Conservation (phyloP, 2,329 filamentous ascomycete genomes). For the Epichloe elymi region DNA sequence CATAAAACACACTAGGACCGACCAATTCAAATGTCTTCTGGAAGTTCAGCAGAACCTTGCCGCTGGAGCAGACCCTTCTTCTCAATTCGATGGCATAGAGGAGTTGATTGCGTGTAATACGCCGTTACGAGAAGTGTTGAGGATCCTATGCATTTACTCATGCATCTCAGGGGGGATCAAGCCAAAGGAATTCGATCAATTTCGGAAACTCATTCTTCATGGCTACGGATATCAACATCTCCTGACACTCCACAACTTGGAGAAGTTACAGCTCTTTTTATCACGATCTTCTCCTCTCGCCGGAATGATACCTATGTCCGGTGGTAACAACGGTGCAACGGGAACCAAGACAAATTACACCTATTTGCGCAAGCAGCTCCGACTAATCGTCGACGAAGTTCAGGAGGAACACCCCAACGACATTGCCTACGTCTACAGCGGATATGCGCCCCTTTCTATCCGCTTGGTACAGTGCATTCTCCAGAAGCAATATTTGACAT, state of each 20-base stretch:
- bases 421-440: constrained; percentile 94
- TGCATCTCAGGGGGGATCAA: constrained; percentile 76
- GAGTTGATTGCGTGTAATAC: constrained; percentile 86
- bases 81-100: constrained; percentile 81
- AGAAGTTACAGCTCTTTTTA: constrained; percentile 78
- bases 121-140: constrained; percentile 66
- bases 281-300: constrained; percentile 64
- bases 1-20: constrained; percentile 80
- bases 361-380: constrained; percentile 71
- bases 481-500: constrained; percentile 74
- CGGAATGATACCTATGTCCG: constrained; percentile 61
- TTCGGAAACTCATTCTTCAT: constrained; percentile 76
- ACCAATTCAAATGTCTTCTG: constrained; percentile 74
- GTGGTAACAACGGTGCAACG: constrained; percentile 37
- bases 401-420: constrained; percentile 91
- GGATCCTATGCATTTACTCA: constrained; percentile 82
- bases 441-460: constrained; percentile 86
- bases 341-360: constrained; percentile 81
- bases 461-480: constrained; percentile 85
- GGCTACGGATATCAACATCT: constrained; percentile 94
- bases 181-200: constrained; percentile 75
- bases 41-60: constrained; percentile 95
- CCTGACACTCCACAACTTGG: constrained; percentile 74
- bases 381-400: constrained; percentile 89
- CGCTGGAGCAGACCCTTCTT: constrained; percentile 75